Percentiles rank a stretch among this genome's conserved stretches.
Evolutionary conservation across 2,329 filamentous ascomycete genomes (phyloP).

Genomic region (Diplodia seriata): DNA sequence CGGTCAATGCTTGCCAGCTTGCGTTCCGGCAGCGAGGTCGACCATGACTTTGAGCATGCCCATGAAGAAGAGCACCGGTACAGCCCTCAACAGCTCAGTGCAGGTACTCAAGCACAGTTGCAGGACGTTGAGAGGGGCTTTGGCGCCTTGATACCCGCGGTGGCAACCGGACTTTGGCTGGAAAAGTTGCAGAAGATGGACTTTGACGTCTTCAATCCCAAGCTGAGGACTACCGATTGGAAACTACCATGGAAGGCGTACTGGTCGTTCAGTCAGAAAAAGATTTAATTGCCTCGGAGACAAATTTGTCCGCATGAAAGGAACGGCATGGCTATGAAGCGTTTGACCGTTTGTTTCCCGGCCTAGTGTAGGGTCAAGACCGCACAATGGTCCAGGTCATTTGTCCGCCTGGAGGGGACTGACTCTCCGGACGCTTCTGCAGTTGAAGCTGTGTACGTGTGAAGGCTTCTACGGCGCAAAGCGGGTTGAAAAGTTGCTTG

Average conservation of each 20-base stretch:
- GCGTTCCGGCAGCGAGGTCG: slow-evolving; percentile 73
- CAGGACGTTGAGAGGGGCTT: slow-evolving; percentile 72
- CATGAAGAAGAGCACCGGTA: slow-evolving; percentile 73
- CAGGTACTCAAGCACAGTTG: slow-evolving; percentile 47
- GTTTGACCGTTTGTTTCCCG: neutral
- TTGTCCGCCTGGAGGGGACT: neutral
- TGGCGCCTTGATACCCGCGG: slow-evolving; percentile 78
- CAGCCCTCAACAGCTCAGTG: slow-evolving; percentile 46
- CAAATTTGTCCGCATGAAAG: neutral
- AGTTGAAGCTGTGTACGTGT: neutral
- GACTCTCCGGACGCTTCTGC: neutral
- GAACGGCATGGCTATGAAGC: neutral
- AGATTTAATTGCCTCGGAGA: slow-evolving; percentile 48
- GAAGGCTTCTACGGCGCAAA: neutral
- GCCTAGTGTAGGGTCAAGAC: neutral
- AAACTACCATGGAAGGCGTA: slow-evolving; percentile 82
- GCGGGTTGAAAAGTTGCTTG: neutral
- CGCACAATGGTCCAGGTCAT: neutral
- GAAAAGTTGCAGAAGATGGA: slow-evolving; percentile 77
- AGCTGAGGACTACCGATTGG: slow-evolving; percentile 74
- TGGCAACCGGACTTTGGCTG: slow-evolving; percentile 80
- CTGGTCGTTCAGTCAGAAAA: slow-evolving; percentile 63
- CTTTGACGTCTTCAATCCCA: slow-evolving; percentile 79
- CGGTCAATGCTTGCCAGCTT: slow-evolving; percentile 88
- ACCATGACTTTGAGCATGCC: slow-evolving; percentile 88